These are phyloP conservation scores for Bruguiera parviflora DNA, from an alignment of 345 rosid genomes.

Conservation along the genomic window DNA sequence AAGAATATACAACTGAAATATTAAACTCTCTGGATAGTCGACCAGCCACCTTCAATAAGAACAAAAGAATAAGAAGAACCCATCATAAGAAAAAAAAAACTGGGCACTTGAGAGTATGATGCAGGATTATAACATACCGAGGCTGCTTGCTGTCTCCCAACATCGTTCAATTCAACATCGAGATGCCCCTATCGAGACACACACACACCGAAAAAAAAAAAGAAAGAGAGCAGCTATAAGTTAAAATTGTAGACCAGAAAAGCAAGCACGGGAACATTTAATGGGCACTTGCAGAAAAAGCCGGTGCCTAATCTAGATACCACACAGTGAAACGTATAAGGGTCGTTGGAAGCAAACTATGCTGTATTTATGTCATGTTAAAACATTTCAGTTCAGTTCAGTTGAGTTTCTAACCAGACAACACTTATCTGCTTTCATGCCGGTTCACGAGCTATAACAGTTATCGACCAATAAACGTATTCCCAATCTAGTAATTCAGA, in stretches of 20 bases:
- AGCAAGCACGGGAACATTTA: no score
- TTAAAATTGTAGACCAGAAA: no score
- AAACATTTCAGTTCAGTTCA: background rate
- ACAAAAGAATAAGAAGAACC: background rate
- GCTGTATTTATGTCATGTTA: background rate
- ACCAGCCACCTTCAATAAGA: conserved; percentile 50
- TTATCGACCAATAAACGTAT: no score
- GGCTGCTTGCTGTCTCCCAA: conserved; percentile 72
- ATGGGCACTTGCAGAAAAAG: no score
- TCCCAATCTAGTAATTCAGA: no score
- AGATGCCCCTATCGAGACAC: conserved; percentile 52
- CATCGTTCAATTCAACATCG: conserved; percentile 76
- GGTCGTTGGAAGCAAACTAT: no score
- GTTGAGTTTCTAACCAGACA: background rate
- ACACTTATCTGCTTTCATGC: background rate
- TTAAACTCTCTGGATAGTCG: conserved; percentile 58
- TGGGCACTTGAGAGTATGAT: background rate
- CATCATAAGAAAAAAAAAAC: background rate
- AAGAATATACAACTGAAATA: conserved; percentile 62
- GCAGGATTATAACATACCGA: conserved; percentile 36
- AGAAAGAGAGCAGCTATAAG: background rate
- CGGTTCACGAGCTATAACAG: background rate
- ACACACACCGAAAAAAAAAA: background rate
- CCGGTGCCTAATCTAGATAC: no score
- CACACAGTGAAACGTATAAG: no score